Evolutionary conservation across 441 rosid species (phyloP).

Genomic region (Cnidoscolus chayamansa): DNA sequence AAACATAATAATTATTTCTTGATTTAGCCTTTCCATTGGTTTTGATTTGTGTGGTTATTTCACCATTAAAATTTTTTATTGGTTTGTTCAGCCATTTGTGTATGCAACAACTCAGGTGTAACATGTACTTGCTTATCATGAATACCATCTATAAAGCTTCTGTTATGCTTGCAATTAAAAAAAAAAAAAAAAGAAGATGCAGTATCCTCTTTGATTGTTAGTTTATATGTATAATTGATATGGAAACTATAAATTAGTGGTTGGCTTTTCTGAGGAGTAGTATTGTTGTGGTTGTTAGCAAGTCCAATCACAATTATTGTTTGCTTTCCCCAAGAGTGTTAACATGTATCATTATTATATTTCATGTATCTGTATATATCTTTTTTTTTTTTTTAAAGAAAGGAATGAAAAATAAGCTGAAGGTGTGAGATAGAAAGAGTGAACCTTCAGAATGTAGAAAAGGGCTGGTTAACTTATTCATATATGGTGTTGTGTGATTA

Average conservation of each 20-base stretch:
- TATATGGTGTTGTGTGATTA: conserved; percentile 24
- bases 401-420: not conserved
- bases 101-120: not conserved
- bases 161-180: not conserved
- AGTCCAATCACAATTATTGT: conserved; percentile 33
- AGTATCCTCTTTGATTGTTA: too few relatives aligned
- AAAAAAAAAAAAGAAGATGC: too few relatives aligned
- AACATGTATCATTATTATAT: conserved; percentile 3
- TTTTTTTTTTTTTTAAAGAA: not conserved
- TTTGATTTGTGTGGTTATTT: not conserved
- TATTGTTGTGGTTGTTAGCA: conserved; percentile 31
- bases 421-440: not conserved
- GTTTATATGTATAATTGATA: conserved; percentile 15
- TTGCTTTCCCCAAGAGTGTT: conserved; percentile 24
- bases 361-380: not conserved
- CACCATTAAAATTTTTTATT: not conserved
- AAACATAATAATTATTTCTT: not conserved
- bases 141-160: conserved; percentile 6
- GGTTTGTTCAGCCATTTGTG: conserved; percentile 15
- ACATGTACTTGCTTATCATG: not conserved
- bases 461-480: conserved; percentile 19
- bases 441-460: conserved; percentile 16
- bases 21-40: not conserved
- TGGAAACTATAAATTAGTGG: conserved; percentile 22
- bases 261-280: conserved; percentile 25